Percentiles rank a stretch among this genome's conserved stretches.
Conservation (phyloP, 441 rosid species). For the Adansonia madagascariensis region DNA sequence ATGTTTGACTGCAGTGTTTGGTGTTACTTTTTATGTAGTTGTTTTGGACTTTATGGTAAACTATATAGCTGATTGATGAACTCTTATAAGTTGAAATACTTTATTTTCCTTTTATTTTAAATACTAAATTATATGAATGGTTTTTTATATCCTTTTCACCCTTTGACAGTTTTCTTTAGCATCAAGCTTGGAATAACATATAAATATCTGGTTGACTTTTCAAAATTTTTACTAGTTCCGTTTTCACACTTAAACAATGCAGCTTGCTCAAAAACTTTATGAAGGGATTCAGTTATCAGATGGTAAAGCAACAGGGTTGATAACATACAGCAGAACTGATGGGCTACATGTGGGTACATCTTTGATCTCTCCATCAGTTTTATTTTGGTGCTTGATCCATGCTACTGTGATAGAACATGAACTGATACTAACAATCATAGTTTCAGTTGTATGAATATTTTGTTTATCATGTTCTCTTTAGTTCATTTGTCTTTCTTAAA, state of each 20-base stretch:
- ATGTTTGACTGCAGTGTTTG: neutral
- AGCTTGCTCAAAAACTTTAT: constrained; percentile 96
- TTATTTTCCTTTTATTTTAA: neutral
- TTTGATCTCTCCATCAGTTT: constrained; percentile 16
- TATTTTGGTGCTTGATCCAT: constrained; percentile 6
- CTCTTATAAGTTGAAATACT: neutral
- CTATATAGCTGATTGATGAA: constrained; percentile 11
- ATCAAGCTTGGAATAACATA: neutral
- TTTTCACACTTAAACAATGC: constrained; percentile 34
- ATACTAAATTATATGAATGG: neutral
- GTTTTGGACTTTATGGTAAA: neutral
- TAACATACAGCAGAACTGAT: constrained; percentile 96
- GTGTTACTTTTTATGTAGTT: neutral
- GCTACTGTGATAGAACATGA: neutral
- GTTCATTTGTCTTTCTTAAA: neutral
- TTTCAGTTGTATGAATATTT: constrained; percentile 10
- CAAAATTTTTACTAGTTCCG: neutral
- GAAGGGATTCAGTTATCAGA: constrained; percentile 84
- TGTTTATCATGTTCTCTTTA: constrained; percentile 5
- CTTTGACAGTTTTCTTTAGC: neutral
- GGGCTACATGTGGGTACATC: constrained; percentile 83
- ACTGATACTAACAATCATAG: neutral
- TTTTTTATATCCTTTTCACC: neutral
- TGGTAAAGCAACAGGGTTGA: constrained; percentile 79
- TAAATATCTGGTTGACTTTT: neutral